These are phyloP conservation scores for Aspergillus conjunctus DNA, from an alignment of 495 filamentous ascomycete species.

Conservation along the genomic window DNA sequence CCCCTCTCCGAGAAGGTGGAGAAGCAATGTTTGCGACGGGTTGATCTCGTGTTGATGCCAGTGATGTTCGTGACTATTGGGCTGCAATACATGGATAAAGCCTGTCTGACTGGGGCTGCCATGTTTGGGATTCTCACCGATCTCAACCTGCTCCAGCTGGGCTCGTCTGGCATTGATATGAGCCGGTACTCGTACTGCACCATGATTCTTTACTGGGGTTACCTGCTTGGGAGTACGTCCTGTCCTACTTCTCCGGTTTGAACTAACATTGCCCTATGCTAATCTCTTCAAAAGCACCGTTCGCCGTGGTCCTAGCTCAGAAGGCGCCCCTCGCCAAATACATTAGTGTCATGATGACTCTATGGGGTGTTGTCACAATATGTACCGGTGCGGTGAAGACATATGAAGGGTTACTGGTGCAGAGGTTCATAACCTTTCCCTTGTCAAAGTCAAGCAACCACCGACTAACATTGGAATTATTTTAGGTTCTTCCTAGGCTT, in stretches of 20 bases:
- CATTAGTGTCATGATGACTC: conserved; percentile 1
- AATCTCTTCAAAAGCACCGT: background rate
- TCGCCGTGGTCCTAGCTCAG: background rate
- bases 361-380: background rate
- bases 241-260: background rate
- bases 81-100: conserved; percentile 7
- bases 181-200: background rate
- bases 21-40: conserved; percentile 1
- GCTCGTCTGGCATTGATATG: background rate
- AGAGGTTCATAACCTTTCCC: conserved; percentile 3
- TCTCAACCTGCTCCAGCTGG: conserved; percentile 1
- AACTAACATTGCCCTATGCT: background rate
- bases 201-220: background rate
- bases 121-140: conserved; percentile 7
- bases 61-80: conserved; percentile 2
- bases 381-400: conserved; percentile 1
- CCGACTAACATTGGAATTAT: background rate
- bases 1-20: background rate
- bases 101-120: background rate
- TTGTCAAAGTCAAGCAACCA: background rate
- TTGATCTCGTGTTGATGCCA: conserved; percentile 3
- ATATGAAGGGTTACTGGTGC: background rate
- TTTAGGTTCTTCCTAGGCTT: background rate
- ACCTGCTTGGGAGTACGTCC: background rate
- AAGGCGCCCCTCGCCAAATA: conserved; percentile 1